Percentiles rank a stretch among this genome's conserved stretches.
phyloP scores from a whole-genome alignment of 768 basidiomycete species.

The Crepidotus variabilis region DNA sequence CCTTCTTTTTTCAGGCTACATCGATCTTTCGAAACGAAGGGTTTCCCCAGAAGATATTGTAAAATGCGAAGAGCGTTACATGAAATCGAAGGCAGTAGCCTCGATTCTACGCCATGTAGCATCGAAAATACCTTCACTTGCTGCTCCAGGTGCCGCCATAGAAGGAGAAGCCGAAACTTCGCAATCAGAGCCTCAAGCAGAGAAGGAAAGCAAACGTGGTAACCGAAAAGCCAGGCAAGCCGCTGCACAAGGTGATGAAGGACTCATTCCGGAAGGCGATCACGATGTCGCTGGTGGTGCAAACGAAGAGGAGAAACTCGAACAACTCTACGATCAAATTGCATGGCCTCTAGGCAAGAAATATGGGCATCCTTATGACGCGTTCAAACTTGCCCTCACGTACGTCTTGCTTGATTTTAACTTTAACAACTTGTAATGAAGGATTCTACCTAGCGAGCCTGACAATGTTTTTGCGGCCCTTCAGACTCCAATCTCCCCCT shows the following conservation, averaged over 20 bases:
- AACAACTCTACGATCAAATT: slow-evolving; percentile 84
- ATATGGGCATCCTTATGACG: slow-evolving; percentile 96
- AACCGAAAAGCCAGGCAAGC: slow-evolving; percentile 41
- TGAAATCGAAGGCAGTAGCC: slow-evolving; percentile 95
- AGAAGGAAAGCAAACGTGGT: slow-evolving; percentile 47
- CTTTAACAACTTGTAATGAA: not conserved
- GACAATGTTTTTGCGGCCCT: slow-evolving; percentile 82
- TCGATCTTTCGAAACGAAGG: slow-evolving; percentile 96
- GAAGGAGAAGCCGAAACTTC: slow-evolving; percentile 8
- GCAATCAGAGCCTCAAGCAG: slow-evolving; percentile 32
- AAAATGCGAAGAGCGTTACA: slow-evolving; percentile 98
- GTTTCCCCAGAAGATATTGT: slow-evolving; percentile 97
- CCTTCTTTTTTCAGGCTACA: slow-evolving; percentile 65
- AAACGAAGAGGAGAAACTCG: slow-evolving; percentile 77
- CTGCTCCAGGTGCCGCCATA: slow-evolving; percentile 26
- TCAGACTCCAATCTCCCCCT: slow-evolving; percentile 47
- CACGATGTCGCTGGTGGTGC: slow-evolving; percentile 38
- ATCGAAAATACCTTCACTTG: slow-evolving; percentile 64
- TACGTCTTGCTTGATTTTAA: slow-evolving; percentile 32
- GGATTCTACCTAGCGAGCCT: slow-evolving; percentile 28
- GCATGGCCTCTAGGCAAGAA: slow-evolving; percentile 91
- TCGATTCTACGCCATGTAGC: slow-evolving; percentile 91
- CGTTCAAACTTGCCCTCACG: slow-evolving; percentile 96
- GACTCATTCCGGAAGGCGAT: slow-evolving; percentile 24
- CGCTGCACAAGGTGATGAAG: slow-evolving; percentile 22